phyloP scores from a whole-genome alignment of 305 asterid species.

The Fraxinus nigra region DNA sequence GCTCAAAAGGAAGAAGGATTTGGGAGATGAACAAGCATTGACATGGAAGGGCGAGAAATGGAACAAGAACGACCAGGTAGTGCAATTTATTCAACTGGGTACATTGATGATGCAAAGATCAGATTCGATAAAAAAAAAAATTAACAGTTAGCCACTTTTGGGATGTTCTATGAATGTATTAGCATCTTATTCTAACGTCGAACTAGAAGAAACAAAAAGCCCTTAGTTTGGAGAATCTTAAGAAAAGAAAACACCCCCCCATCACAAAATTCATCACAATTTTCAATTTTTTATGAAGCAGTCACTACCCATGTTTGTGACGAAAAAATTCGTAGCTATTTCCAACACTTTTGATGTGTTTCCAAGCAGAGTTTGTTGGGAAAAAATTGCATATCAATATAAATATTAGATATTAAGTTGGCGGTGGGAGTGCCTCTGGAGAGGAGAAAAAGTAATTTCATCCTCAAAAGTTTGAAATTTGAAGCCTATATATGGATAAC shows the following conservation, averaged over 20 bases:
- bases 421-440: not conserved
- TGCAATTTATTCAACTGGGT: no score
- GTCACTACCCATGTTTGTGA: not conserved
- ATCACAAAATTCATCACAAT: not conserved
- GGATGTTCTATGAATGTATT: not conserved
- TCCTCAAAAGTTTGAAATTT: not conserved
- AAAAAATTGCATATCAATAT: no score
- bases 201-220: not conserved
- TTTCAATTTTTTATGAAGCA: not conserved
- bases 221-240: not conserved
- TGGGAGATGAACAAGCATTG: not conserved
- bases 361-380: no score
- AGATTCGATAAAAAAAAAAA: not conserved
- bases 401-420: not conserved
- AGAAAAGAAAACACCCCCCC: no score
- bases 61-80: not conserved
- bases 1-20: not conserved
- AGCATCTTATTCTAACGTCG: not conserved
- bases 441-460: not conserved
- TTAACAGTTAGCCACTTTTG: not conserved
- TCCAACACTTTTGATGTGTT: no score
- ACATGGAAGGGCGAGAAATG: not conserved
- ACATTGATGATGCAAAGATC: not conserved
- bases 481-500: not conserved
- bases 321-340: not conserved